phyloP scores from a whole-genome alignment of 208 protist species.

The Borovskyia barvae region DNA sequence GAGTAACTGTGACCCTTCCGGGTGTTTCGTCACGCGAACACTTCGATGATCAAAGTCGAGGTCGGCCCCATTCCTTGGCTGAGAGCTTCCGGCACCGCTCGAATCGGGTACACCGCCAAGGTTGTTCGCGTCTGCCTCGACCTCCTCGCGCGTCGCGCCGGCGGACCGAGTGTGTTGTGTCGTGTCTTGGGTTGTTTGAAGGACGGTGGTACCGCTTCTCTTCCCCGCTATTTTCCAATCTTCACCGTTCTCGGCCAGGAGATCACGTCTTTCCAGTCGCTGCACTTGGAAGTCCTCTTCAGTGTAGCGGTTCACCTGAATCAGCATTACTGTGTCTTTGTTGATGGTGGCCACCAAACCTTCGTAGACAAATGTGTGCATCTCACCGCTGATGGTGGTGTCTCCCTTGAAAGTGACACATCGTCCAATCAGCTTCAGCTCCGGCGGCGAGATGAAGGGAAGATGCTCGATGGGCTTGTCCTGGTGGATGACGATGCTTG shows the following conservation, averaged over 20 bases:
- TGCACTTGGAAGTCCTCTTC: slow-evolving; percentile 57
- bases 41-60: slow-evolving; percentile 8
- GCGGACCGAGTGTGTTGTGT: no score
- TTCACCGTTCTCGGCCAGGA: background rate
- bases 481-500: slow-evolving; percentile 37
- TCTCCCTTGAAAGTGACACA: slow-evolving; percentile 73
- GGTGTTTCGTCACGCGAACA: background rate
- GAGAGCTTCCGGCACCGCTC: background rate
- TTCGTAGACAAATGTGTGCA: slow-evolving; percentile 52
- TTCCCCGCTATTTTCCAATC: background rate
- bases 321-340: slow-evolving; percentile 75
- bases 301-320: slow-evolving; percentile 67
- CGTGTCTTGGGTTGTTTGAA: no score
- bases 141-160: slow-evolving; percentile 15
- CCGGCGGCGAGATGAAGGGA: slow-evolving; percentile 44
- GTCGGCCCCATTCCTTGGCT: slow-evolving; percentile 5
- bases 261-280: slow-evolving; percentile 17
- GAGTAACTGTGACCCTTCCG: slow-evolving; percentile 6
- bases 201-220: background rate
- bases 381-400: slow-evolving; percentile 45
- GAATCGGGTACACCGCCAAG: background rate
- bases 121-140: slow-evolving; percentile 1
- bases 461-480: slow-evolving; percentile 61
- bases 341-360: slow-evolving; percentile 73
- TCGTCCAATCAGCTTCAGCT: slow-evolving; percentile 83